phyloP scores from a whole-genome alignment of 495 filamentous ascomycete genomes.

The Annulohypoxylon maeteangense region DNA sequence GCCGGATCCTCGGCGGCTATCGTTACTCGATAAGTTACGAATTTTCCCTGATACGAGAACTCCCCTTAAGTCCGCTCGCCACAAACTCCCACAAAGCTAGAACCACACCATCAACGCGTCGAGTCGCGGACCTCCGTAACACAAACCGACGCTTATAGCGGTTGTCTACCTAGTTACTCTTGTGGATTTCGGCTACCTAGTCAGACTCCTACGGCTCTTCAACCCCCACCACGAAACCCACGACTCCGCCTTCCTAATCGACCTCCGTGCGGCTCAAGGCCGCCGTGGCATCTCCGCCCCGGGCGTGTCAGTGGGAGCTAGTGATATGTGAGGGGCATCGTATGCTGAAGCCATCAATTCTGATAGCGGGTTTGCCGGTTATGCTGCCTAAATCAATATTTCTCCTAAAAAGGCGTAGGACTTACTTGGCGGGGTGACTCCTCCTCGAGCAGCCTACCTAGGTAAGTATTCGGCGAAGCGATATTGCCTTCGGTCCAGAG shows the following conservation, averaged over 20 bases:
- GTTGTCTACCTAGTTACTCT: conserved; percentile 13
- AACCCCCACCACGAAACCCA: conserved; percentile 21
- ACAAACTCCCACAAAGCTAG: conserved; percentile 10
- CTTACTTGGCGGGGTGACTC: not conserved
- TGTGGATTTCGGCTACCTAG: conserved; percentile 19
- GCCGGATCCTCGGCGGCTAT: conserved; percentile 6
- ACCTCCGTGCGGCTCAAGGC: conserved; percentile 20
- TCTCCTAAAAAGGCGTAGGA: not conserved
- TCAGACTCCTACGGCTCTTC: conserved; percentile 24
- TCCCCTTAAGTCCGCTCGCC: conserved; percentile 4
- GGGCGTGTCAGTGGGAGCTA: not conserved
- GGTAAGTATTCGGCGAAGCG: not conserved
- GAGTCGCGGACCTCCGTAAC: not conserved
- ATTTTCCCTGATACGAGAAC: conserved; percentile 13
- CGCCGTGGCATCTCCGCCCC: conserved; percentile 14
- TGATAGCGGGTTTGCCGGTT: not conserved
- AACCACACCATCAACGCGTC: conserved; percentile 8
- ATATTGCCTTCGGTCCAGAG: not conserved
- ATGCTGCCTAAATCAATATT: not conserved
- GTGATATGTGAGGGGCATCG: not conserved
- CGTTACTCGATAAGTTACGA: conserved; percentile 18
- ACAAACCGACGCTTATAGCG: conserved; percentile 15
- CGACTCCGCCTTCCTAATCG: conserved; percentile 19
- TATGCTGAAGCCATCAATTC: not conserved
- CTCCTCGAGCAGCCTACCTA: not conserved